These are phyloP conservation scores for Nosema muscidifuracis DNA, from an alignment of 371 early-diverging fungal species.

Conservation along the genomic window DNA sequence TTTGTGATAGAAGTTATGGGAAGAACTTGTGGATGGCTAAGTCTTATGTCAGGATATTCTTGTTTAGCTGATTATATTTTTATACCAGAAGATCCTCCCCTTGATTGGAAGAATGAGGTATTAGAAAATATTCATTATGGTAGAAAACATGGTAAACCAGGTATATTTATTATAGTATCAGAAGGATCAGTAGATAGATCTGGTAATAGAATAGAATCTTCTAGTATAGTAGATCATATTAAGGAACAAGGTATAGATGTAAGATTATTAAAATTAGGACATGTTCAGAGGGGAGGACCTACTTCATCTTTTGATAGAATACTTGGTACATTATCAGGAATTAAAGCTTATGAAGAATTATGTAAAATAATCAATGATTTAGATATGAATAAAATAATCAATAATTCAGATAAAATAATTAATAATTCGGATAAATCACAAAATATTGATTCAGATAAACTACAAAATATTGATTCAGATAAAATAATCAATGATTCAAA, in stretches of 20 bases:
- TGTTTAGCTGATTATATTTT: slow-evolving; percentile 91
- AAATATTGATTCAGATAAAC: too few species aligned
- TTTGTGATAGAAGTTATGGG: slow-evolving; percentile 99
- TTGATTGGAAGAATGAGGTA: slow-evolving; percentile 61
- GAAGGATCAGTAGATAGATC: slow-evolving; percentile 90
- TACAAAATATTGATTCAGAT: too few species aligned
- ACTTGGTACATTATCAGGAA: slow-evolving; percentile 79
- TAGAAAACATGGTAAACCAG: slow-evolving; percentile 34
- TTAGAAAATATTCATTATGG: slow-evolving; percentile 66
- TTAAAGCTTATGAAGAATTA: slow-evolving; percentile 89
- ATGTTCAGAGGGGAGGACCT: slow-evolving; percentile 92
- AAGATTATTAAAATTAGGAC: slow-evolving; percentile 85
- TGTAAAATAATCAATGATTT: slow-evolving; percentile 26
- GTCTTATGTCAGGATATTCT: slow-evolving; percentile 86
- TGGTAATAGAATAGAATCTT: slow-evolving; percentile 76
- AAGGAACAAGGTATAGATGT: slow-evolving; percentile 76
- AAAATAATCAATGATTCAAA: too few species aligned
- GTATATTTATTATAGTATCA: slow-evolving; percentile 83
- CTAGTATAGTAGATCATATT: slow-evolving; percentile 73
- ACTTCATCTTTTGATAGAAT: slow-evolving; percentile 86
- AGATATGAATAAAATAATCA: slow-evolving; percentile 6
- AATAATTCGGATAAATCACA: too few species aligned
- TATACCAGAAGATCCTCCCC: slow-evolving; percentile 84
- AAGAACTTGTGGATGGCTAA: slow-evolving; percentile 95
- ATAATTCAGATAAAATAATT: too few species aligned